phyloP scores from a whole-genome alignment of 306 rosid genomes.

The Prunus fruticosa region DNA sequence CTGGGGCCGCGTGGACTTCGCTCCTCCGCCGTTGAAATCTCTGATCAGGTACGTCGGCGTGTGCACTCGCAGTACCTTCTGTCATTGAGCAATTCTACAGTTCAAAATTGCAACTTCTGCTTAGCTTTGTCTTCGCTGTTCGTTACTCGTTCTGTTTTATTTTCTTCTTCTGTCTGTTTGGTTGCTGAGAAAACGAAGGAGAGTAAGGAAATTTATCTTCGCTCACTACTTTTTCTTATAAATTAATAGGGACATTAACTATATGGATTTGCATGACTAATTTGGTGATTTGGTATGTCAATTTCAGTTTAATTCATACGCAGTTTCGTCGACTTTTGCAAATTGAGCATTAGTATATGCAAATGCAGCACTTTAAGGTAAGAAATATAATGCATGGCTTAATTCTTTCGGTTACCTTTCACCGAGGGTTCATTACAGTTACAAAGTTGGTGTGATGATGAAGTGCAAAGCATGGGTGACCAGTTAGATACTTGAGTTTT shows the following conservation, averaged over 20 bases:
- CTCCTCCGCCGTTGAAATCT: background rate
- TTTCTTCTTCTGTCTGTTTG: background rate
- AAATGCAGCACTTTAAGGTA: background rate
- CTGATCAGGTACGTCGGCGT: conserved; percentile 14
- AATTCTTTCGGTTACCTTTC: background rate
- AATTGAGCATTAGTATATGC: background rate
- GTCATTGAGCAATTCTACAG: background rate
- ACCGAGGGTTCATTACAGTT: background rate
- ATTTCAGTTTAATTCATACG: background rate
- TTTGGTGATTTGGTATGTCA: background rate
- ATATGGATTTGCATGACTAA: background rate
- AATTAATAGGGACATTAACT: background rate
- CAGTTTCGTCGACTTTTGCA: background rate
- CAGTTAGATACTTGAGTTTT: background rate
- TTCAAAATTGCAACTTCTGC: background rate
- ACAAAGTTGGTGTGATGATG: background rate
- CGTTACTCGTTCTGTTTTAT: background rate
- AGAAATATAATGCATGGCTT: background rate
- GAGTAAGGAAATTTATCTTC: too few relatives aligned
- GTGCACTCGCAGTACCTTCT: background rate
- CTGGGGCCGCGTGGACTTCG: background rate
- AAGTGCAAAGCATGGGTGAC: background rate
- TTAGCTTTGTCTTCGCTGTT: background rate
- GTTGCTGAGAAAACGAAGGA: conserved; percentile 2
- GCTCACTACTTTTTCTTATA: background rate